Conservation (phyloP, 306 rosid species). For the Vachellia pachyceras region DNA sequence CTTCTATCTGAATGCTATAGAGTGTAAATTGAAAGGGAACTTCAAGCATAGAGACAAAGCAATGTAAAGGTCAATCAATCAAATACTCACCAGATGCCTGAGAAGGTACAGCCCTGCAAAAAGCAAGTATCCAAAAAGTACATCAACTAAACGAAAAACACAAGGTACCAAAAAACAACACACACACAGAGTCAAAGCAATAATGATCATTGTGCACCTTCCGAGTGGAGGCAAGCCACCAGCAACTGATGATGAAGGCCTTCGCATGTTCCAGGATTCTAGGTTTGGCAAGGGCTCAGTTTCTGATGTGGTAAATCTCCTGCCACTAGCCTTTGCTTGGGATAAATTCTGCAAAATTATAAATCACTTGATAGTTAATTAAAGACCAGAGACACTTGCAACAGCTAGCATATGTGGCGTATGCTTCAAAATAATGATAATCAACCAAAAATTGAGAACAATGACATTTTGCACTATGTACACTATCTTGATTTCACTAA, state of each 20-base stretch:
- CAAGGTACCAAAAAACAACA: neutral
- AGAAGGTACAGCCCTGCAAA: constrained; percentile 80
- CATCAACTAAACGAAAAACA: constrained; percentile 28
- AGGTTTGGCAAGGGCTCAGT: constrained; percentile 73
- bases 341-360: constrained; percentile 73
- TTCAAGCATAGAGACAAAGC: constrained; percentile 39
- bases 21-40: constrained; percentile 51
- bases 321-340: constrained; percentile 79
- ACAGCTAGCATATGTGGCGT: neutral
- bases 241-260: constrained; percentile 94
- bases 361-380: constrained; percentile 29
- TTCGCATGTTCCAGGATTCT: constrained; percentile 73
- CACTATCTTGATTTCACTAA: constrained; percentile 27
- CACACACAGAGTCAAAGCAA: constrained; percentile 27
- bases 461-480: neutral
- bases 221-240: constrained; percentile 97
- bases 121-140: constrained; percentile 34
- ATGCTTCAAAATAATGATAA: constrained; percentile 5
- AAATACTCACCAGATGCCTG: constrained; percentile 86
- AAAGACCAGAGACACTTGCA: constrained; percentile 16
- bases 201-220: constrained; percentile 62
- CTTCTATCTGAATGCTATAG: constrained; percentile 79
- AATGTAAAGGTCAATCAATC: constrained; percentile 30
- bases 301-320: constrained; percentile 74
- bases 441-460: constrained; percentile 24